phyloP scores from a whole-genome alignment of 192 early-diverging fungal genomes.

The Linnemannia hyalina region DNA sequence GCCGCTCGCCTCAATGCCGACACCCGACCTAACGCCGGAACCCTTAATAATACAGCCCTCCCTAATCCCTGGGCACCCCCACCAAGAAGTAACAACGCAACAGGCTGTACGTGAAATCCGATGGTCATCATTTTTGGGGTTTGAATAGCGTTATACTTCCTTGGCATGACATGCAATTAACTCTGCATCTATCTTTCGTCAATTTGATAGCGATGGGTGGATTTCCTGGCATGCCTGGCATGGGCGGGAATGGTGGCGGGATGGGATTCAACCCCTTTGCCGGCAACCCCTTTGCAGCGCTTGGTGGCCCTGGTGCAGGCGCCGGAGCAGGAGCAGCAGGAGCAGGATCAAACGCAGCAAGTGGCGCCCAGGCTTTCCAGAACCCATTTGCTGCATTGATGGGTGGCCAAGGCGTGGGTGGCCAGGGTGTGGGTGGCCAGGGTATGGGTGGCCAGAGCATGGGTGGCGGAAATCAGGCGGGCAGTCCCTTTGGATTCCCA shows the following conservation, averaged over 20 bases:
- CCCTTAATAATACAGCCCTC: conserved; percentile 65
- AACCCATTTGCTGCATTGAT: conserved; percentile 39
- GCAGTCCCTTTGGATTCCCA: conserved; percentile 39
- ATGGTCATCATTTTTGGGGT: neutral
- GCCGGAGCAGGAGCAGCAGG: neutral
- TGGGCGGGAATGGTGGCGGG: conserved; percentile 12
- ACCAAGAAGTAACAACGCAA: conserved; percentile 25
- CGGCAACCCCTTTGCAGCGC: conserved; percentile 45
- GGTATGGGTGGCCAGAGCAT: conserved; percentile 19
- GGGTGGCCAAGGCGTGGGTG: conserved; percentile 23
- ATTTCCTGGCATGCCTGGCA: conserved; percentile 34
- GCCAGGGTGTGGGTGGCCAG: conserved; percentile 21
- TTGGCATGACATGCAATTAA: neutral
- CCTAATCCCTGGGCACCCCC: conserved; percentile 71
- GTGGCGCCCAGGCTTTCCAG: neutral
- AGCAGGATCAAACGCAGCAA: conserved; percentile 8
- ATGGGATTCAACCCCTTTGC: conserved; percentile 35
- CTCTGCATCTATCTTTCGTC: neutral
- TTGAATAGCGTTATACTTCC: too few relatives aligned
- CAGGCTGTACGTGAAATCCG: conserved; percentile 17
- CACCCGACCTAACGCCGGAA: conserved; percentile 61
- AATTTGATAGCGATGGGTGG: neutral
- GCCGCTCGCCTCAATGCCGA: conserved; percentile 68
- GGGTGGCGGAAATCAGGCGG: conserved; percentile 11
- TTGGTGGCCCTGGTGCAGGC: neutral